Conservation (phyloP, 352 stramenopile species). For the Phytophthora pinifolia region DNA sequence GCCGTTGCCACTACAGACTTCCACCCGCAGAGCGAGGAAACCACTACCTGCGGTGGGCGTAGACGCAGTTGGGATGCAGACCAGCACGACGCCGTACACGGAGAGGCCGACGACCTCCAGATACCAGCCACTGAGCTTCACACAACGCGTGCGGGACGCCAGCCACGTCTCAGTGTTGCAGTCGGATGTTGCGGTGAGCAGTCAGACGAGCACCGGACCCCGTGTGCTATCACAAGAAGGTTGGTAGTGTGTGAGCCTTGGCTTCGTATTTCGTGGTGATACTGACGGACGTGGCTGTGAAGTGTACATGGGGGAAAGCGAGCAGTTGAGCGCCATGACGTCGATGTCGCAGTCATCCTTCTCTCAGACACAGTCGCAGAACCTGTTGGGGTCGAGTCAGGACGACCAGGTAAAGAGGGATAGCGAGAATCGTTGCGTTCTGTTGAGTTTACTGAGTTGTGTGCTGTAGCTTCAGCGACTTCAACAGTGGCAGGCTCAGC, state of each 20-base stretch:
- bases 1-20: constrained; percentile 27
- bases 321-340: constrained; percentile 35
- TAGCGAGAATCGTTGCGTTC: background rate
- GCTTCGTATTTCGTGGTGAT: background rate
- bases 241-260: constrained; percentile 1
- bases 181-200: constrained; percentile 14
- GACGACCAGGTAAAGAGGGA: constrained; percentile 28
- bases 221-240: constrained; percentile 37
- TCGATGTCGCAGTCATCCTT: constrained; percentile 50
- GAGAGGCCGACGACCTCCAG: constrained; percentile 4
- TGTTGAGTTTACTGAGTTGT: background rate
- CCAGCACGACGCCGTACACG: background rate
- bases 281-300: background rate
- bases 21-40: constrained; percentile 13
- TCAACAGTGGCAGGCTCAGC: constrained; percentile 25
- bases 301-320: constrained; percentile 28
- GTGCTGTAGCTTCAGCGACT: constrained; percentile 16
- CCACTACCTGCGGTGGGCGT: background rate
- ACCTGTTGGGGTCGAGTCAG: constrained; percentile 32
- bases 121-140: constrained; percentile 21
- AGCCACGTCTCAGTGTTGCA: constrained; percentile 18
- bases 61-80: background rate
- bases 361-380: constrained; percentile 38
- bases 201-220: constrained; percentile 11
- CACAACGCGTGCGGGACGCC: constrained; percentile 12